Base-by-base conservation (phyloP, 2,329 filamentous ascomycete genomes). In the Fusarium bactridioides region DNA sequence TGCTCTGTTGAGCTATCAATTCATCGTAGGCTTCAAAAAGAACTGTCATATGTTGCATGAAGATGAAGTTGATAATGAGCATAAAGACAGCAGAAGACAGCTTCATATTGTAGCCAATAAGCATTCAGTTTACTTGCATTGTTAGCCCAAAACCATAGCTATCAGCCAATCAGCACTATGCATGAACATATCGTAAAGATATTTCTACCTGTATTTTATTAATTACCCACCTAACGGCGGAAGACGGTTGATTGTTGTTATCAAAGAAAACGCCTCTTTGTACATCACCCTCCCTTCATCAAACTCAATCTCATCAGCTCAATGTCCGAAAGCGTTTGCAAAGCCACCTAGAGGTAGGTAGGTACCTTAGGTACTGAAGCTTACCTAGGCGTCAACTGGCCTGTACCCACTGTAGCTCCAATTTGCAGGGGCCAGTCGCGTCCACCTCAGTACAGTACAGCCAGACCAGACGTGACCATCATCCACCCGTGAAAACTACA, bases 391-490 rank as follows among this genome's bases (percentile, higher is more conserved):
- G 67, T 18, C 37, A 35, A 54, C 56, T 38, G 41, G 40, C 43
- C 44, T 55, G 64, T 61, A 72, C 48, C 69, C 69, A 69, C 66
- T 69, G 65, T 64, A 70, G 70, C 70, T 68, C 65, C 66, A 71
- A 71, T 60, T 61, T 51, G 57, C 48, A 67, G 55, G 68, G 64
- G 63, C 57, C 35, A 45, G 40, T 74, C 81, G 81, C 81, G 81
- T 81, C 76, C 73, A 47, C 44, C 44, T 47, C 44, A 69, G 33
- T 43, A 25, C 37, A 69, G 43, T 43, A 31, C 37, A 70, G 54
- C 57, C 41, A 47, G 25, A 82, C 81, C 41, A 47, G 25, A 82
- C 81, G 80, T 83, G 82, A 81, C 79, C 56, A 68, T 71, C 67
- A 61, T 65, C 73, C 67, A 64, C 63, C 73, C 60, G 75, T 76